Evolutionary conservation across 345 rosid genomes (phyloP), one percentile per base, ranked within the genome.

Genomic region (Rhodomyrtus tomentosa): DNA sequence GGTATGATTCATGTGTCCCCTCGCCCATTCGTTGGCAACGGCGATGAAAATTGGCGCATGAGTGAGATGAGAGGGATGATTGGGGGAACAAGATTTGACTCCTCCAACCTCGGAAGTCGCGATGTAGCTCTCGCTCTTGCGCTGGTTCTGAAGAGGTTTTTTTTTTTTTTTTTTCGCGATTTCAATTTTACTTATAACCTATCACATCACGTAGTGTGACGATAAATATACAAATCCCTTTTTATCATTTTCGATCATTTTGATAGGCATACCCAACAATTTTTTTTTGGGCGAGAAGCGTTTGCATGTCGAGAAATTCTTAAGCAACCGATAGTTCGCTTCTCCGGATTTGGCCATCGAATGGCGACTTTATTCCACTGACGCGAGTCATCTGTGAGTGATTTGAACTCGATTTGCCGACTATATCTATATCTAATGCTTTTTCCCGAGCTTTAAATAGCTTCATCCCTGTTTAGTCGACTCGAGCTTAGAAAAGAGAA

Each of bases 331-430:
- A 32, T 3, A 42, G 10, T 0, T 32, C 0, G 6, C 76, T 5
- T 0, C 12, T 32, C 42, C 20, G 0, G 3, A 32, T 62, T 62
- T 18, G 24, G 2, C 42, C 13, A 8, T 7, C 10, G 13, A 68
- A 68, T 1, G 0, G 2, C 0, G 0, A 36, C 76, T 32, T 16
- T 16, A 16, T 32, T 18, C 9, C 45, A 4, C 0, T n/a, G 0
- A 1, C 4, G 24, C 24, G 4, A 68, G 45, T 32, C 24, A 4
- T 21, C 3, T 0, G 1, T 1, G 10, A 32, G 3, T 0, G 0
- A 32, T 32, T 68, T 5, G 24, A 68, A 36, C 13, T 16, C 0
- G 0, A 68, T 22, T 32, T 0, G 3, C 3, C 2, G 0, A 18
- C 42, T 68, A 32, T 5, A 68, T 18, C 76, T 18, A 7, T 12